Evolutionary conservation across 106 monocot species (phyloP), one percentile per base, ranked within the genome.

Genomic region (Dendrobium officinale): DNA sequence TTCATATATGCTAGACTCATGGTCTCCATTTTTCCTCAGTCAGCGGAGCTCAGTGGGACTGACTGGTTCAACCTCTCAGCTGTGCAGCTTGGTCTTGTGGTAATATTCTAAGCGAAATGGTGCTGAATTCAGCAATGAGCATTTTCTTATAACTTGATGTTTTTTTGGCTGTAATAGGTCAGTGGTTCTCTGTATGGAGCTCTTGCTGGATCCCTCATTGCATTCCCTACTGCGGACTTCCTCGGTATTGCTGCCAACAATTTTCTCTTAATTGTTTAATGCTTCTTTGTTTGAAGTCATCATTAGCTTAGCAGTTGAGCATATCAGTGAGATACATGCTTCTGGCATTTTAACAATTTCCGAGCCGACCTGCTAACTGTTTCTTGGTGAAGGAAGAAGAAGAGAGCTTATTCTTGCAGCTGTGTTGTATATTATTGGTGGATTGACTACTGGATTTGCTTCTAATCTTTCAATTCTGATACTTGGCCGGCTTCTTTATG

Each of bases 161-260:
- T 45, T 9, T 45, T 15, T 40, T 33, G 37, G 29, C 29, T 72
- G 72, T 37, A 72, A 72, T 15, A 72, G 98, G 98, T 92, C 24
- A 98, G 98, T 67, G 98, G 98, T 64, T 98, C 98, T 5, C 92
- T 98, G 43, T 98, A 98, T 87, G 98, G 98, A 82, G 98, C 94
- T 82, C 92, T 98, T 87, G 72, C 86, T 75, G 98, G 98, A 44
- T 98, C 95, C 27, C 82, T 98, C 22, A 58, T 83, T 16, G 91
- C 89, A 27, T 98, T 94, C 77, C 91, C 86, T 7, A 85, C 85
- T 86, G 82, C 94, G 9, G 98, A 98, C 87, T 88, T 89, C 80
- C 85, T 98, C 75, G 98, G 98, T 95, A 92, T 55, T 51, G 18
- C 75, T 75, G 33, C 44, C 18, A 44, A 4, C 55, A 40, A 48